These are phyloP conservation scores for Colletotrichum sp. DNA, from an alignment of 2,329 filamentous ascomycete species.

Conservation along the genomic window DNA sequence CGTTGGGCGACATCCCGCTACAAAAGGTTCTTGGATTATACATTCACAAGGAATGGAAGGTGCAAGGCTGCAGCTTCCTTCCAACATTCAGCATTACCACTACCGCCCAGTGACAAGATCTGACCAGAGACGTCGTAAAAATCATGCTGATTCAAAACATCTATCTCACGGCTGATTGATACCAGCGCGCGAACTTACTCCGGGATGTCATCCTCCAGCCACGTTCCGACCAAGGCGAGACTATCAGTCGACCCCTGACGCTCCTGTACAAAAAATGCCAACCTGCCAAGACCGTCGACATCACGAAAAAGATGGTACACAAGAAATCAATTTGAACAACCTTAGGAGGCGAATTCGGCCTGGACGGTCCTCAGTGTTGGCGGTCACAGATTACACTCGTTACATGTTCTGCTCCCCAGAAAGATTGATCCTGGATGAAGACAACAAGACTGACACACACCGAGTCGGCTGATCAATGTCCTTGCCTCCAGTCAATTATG, in stretches of 20 bases:
- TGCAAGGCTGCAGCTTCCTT: neutral
- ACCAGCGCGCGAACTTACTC: neutral
- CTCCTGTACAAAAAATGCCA: neutral
- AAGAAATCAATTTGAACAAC: neutral
- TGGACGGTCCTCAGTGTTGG: neutral
- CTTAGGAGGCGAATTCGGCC: neutral
- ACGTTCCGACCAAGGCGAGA: neutral
- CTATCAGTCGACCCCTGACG: neutral
- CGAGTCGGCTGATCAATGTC: neutral
- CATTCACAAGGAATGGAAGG: neutral
- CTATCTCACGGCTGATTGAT: too few relatives aligned
- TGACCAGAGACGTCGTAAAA: neutral
- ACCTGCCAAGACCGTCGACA: neutral
- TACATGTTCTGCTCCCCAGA: neutral
- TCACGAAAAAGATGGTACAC: neutral
- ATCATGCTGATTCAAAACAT: too few relatives aligned
- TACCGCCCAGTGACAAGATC: neutral
- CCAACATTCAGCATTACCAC: accelerated
- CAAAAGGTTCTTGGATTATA: accelerated
- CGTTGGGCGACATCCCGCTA: neutral
- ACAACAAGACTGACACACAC: neutral
- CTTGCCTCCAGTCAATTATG: neutral
- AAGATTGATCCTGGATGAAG: neutral
- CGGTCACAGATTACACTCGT: neutral
- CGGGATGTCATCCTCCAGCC: neutral